A percentile compares a stretch with the other conserved stretches of the same genome.
Conservation (phyloP, 257 asterid genomes). For the Forsythia viridissima region DNA sequence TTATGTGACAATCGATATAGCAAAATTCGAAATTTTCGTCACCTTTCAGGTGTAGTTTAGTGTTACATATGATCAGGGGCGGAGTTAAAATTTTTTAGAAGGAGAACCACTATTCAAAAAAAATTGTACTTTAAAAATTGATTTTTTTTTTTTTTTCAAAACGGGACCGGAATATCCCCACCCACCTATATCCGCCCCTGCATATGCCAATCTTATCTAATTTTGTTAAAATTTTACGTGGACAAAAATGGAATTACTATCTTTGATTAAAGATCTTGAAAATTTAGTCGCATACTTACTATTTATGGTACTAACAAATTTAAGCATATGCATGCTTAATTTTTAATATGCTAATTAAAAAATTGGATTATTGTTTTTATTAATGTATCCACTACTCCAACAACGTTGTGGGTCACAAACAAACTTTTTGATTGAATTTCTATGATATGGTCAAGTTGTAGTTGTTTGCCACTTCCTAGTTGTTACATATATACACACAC, state of each 20-base stretch:
- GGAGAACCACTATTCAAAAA: too few species aligned
- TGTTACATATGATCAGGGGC: too few species aligned
- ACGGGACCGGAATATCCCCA: rapidly evolving
- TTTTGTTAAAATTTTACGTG: background rate
- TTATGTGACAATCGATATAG: too few species aligned
- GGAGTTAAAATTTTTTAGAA: too few species aligned
- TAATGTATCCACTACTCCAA: background rate
- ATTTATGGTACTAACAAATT: background rate
- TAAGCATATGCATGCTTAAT: background rate
- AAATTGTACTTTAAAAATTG: too few species aligned
- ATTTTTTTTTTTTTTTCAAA: too few species aligned
- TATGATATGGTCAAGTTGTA: background rate
- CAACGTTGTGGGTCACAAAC: background rate
- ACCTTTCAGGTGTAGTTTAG: background rate
- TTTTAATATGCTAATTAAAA: background rate
- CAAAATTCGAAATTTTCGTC: too few species aligned
- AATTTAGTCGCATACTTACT: background rate
- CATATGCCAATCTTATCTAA: too few species aligned
- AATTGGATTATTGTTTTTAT: background rate
- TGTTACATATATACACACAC: background rate
- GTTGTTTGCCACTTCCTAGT: slow-evolving; percentile 2
- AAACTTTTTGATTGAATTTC: background rate
- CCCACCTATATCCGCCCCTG: too few species aligned
- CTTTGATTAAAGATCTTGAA: background rate
- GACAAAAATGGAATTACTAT: background rate